Conservation (phyloP, 2,329 filamentous ascomycete genomes). For the Penicillium glabrum region DNA sequence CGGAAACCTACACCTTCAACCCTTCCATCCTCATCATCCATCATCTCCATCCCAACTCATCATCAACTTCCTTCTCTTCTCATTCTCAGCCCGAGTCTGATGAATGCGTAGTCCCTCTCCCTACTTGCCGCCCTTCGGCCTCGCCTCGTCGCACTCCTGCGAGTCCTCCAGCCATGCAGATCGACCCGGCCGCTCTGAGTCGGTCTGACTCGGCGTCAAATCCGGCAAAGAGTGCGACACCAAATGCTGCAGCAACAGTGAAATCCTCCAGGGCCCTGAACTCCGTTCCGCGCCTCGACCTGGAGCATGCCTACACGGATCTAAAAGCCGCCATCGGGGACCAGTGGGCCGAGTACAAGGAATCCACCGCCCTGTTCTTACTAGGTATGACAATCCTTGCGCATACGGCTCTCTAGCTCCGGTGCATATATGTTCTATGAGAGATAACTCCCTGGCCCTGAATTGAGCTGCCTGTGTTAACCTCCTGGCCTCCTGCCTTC, state of each 20-base stretch:
- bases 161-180: slow-evolving; percentile 42
- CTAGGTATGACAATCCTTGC: slow-evolving; percentile 46
- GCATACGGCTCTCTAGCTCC: background rate
- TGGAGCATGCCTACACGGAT: slow-evolving; percentile 63
- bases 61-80: slow-evolving; percentile 16
- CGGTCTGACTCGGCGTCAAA: slow-evolving; percentile 41
- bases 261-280: slow-evolving; percentile 53
- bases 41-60: slow-evolving; percentile 6
- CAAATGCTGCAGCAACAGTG: slow-evolving; percentile 34
- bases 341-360: slow-evolving; percentile 62
- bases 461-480: slow-evolving; percentile 15
- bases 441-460: background rate
- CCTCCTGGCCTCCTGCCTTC: slow-evolving; percentile 17
- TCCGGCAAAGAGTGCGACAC: slow-evolving; percentile 32
- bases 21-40: slow-evolving; percentile 20
- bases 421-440: background rate
- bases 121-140: slow-evolving; percentile 39
- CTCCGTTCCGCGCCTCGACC: slow-evolving; percentile 60
- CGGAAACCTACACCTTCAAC: slow-evolving; percentile 27
- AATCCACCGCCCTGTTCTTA: slow-evolving; percentile 57
- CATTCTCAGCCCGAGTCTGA: slow-evolving; percentile 23
- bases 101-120: slow-evolving; percentile 39
- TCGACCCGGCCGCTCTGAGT: slow-evolving; percentile 46
- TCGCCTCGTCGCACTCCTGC: slow-evolving; percentile 38
- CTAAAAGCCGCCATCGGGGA: slow-evolving; percentile 61